Evolutionary conservation across 1,284 basidiomycete genomes (phyloP).

Genomic region (Ceratobasidium sp.): DNA sequence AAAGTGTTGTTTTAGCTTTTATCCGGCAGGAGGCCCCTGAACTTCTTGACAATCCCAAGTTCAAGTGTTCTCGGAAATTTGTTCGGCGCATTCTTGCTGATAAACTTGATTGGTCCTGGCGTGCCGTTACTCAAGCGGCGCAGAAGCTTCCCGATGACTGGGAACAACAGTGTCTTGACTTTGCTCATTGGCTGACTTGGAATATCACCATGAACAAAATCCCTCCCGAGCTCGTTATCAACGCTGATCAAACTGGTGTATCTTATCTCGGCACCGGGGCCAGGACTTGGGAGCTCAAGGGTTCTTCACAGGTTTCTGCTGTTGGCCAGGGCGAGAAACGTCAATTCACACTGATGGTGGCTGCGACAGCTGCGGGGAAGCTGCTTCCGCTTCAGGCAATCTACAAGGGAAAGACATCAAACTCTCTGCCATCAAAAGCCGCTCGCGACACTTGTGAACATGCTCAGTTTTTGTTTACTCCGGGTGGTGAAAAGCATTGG

Average conservation of each 20-base stretch:
- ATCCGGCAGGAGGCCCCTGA: background rate
- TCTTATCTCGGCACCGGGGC: background rate
- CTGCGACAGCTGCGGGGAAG: background rate
- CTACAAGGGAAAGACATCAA: slow-evolving; percentile 2
- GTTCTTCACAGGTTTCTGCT: slow-evolving; percentile 3
- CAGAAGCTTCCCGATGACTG: slow-evolving; percentile 44
- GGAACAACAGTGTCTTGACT: slow-evolving; percentile 5
- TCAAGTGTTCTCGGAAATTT: slow-evolving; percentile 21
- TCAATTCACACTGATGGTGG: slow-evolving; percentile 21
- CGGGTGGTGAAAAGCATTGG: slow-evolving; percentile 17
- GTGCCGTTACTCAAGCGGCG: slow-evolving; percentile 27
- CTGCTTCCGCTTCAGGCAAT: slow-evolving; percentile 21
- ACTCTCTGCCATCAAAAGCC: background rate
- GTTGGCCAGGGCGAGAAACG: slow-evolving; percentile 27
- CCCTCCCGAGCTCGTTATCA: slow-evolving; percentile 15
- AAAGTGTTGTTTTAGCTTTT: background rate
- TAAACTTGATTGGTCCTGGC: slow-evolving; percentile 31
- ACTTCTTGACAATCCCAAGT: background rate
- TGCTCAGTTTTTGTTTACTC: background rate
- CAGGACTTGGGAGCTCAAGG: slow-evolving; percentile 11
- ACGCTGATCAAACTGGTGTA: slow-evolving; percentile 7
- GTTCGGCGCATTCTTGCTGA: slow-evolving; percentile 7
- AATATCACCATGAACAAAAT: background rate
- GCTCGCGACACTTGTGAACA: background rate
- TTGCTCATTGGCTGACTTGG: slow-evolving; percentile 20